Percentiles rank a stretch among this genome's conserved stretches.
phyloP scores from a whole-genome alignment of 1,139 yeast genomes.

The Magnusiomyces paraingens region DNA sequence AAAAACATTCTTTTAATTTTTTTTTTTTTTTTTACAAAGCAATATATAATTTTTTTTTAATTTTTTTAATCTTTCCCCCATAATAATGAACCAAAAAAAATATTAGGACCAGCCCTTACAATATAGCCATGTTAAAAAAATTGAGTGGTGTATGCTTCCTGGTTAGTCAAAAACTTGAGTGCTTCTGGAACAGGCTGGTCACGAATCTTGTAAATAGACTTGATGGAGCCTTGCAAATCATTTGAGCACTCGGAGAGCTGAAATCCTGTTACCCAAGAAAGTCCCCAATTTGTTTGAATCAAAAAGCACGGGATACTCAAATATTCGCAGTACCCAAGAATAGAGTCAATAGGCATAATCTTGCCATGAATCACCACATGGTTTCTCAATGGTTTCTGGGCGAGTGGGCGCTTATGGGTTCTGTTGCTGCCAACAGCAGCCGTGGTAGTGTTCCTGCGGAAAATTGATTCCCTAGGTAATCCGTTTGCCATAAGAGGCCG shows the following conservation, averaged over 20 bases:
- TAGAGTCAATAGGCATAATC: neutral
- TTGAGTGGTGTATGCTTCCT: no score
- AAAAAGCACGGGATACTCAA: conserved; percentile 3
- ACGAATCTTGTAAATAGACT: neutral
- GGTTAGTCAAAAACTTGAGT: neutral
- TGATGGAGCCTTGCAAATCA: neutral
- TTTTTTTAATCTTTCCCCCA: no score
- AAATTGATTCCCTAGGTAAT: no score
- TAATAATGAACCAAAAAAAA: no score
- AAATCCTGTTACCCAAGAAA: conserved; percentile 4
- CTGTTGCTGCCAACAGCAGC: no score
- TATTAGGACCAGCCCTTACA: no score
- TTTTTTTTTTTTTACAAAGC: neutral
- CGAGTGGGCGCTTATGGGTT: no score
- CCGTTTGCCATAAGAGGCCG: no score
- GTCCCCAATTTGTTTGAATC: conserved; percentile 1
- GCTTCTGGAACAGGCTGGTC: neutral
- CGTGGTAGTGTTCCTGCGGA: no score
- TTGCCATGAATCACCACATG: conserved; percentile 2
- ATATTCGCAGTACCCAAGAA: conserved; percentile 3
- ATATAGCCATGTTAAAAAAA: no score
- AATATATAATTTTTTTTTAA: no score
- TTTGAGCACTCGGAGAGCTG: neutral
- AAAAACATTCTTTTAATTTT: neutral
- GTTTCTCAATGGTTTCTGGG: neutral